A percentile compares a stretch with the other conserved stretches of the same genome.
Conservation (phyloP, 257 asterid species). For the Thymus quinquecostatus region DNA sequence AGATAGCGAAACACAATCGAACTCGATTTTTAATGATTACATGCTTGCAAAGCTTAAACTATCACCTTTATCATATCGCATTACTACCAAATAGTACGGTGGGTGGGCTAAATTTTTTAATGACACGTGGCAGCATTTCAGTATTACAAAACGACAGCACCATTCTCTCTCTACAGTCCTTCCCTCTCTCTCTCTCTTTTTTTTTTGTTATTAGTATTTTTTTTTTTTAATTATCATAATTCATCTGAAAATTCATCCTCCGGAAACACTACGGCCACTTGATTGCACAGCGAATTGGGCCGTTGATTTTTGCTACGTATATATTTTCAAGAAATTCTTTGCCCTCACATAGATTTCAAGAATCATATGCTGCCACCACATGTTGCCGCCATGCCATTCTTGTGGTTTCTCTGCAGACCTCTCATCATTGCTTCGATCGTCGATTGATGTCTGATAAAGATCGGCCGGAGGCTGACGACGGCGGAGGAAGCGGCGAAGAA, state of each 20-base stretch:
- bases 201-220: not conserved
- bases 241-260: not conserved
- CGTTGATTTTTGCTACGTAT: not conserved
- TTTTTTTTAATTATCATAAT: slow-evolving; percentile 9
- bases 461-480: slow-evolving; percentile 27
- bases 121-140: too few relatives aligned
- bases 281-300: not conserved
- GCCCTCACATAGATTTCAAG: not conserved
- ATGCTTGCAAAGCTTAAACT: too few relatives aligned
- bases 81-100: too few relatives aligned
- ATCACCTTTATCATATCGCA: too few relatives aligned
- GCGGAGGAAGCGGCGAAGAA: slow-evolving; percentile 12
- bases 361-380: slow-evolving; percentile 35
- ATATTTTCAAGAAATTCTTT: not conserved
- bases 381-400: slow-evolving; percentile 28
- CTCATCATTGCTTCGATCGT: slow-evolving; percentile 20
- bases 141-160: too few relatives aligned
- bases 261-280: not conserved
- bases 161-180: not conserved
- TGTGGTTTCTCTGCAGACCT: slow-evolving; percentile 3
- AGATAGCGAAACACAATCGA: too few relatives aligned
- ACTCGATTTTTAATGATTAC: too few relatives aligned
- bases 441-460: slow-evolving; percentile 64
- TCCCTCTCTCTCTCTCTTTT: not conserved
- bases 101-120: too few relatives aligned